A percentile compares a stretch with the other conserved stretches of the same genome.
phyloP scores from a whole-genome alignment of 2,329 filamentous ascomycete genomes.

The Aspergillus amoenus region DNA sequence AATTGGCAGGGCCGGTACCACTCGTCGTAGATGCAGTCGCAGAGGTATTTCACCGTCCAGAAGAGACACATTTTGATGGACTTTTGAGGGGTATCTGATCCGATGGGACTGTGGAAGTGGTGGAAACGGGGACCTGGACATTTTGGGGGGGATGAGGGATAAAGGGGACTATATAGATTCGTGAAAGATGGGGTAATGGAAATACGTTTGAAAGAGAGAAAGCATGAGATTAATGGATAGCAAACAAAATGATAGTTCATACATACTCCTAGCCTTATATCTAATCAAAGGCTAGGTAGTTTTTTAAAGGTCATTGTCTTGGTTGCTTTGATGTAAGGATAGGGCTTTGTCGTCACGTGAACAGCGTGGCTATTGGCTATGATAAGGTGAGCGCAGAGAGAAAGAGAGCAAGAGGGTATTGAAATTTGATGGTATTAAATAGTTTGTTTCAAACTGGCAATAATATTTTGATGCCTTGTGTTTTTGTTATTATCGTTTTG shows the following conservation, averaged over 20 bases:
- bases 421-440: neutral
- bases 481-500: neutral
- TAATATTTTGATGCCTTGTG: neutral
- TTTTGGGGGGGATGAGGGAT: neutral
- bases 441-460: neutral
- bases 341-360: slow-evolving; percentile 1
- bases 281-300: neutral
- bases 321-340: neutral
- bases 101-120: neutral
- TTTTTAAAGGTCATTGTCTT: neutral
- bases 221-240: neutral
- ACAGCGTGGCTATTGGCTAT: neutral
- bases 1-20: neutral
- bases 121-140: too few species aligned
- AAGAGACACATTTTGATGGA: slow-evolving; percentile 1
- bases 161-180: neutral
- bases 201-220: neutral
- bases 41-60: slow-evolving; percentile 2
- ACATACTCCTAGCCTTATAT: neutral
- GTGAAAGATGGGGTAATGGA: neutral
- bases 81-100: neutral
- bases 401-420: neutral
- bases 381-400: neutral
- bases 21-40: slow-evolving; percentile 4
- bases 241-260: neutral